Conservation (phyloP, 1,284 basidiomycete species). For the Trametes versicolor region DNA sequence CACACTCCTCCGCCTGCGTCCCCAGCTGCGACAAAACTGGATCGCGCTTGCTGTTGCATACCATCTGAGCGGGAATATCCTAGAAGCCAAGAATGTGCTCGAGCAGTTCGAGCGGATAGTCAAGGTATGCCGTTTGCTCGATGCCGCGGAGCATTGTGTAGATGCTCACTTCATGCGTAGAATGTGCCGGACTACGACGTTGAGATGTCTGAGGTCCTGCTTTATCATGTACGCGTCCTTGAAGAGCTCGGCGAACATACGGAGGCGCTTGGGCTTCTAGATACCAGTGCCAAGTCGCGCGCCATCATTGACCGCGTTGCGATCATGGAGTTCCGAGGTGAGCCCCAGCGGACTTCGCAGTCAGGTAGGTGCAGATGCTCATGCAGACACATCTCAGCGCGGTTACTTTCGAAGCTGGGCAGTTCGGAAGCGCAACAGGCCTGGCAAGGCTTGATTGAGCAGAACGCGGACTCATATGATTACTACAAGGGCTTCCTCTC, state of each 20-base stretch:
- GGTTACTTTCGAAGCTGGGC: conserved; percentile 73
- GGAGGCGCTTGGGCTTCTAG: conserved; percentile 71
- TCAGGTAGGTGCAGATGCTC: conserved; percentile 28
- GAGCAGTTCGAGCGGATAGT: conserved; percentile 73
- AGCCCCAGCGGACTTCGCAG: conserved; percentile 15
- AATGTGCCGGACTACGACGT: conserved; percentile 81
- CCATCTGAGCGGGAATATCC: conserved; percentile 82
- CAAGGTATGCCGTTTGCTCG: conserved; percentile 55
- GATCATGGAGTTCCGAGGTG: conserved; percentile 80
- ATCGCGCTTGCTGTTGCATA: conserved; percentile 89
- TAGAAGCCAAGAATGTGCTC: conserved; percentile 79
- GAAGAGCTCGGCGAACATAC: conserved; percentile 79
- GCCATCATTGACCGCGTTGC: conserved; percentile 78
- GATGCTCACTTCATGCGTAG: conserved; percentile 47
- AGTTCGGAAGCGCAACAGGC: conserved; percentile 79
- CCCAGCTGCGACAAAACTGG: conserved; percentile 92
- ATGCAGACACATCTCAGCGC: conserved; percentile 57
- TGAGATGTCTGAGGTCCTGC: conserved; percentile 87
- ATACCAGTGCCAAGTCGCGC: conserved; percentile 70
- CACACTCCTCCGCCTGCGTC: conserved; percentile 83
- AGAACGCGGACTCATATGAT: conserved; percentile 86
- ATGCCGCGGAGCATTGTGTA: not conserved
- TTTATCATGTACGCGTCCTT: conserved; percentile 86
- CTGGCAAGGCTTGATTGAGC: conserved; percentile 84
- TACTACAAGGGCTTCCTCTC: conserved; percentile 84